These are phyloP conservation scores for Rhizophagus prolifer DNA, from an alignment of 192 early-diverging fungal genomes.

Conservation along the genomic window DNA sequence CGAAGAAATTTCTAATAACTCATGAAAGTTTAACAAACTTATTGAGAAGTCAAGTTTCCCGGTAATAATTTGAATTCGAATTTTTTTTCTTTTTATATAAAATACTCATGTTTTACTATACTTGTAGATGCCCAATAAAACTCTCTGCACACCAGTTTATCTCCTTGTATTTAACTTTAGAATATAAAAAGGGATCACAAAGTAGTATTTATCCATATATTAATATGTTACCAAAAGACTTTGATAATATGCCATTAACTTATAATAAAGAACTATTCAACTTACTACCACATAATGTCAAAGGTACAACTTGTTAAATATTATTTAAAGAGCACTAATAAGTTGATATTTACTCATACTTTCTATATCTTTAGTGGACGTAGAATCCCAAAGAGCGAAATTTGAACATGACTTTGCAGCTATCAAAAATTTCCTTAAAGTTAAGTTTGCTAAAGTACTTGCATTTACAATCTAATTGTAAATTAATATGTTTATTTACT, in stretches of 20 bases:
- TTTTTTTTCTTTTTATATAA: background rate
- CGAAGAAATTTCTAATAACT: conserved; percentile 49
- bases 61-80: conserved; percentile 39
- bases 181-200: conserved; percentile 37
- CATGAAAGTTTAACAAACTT: conserved; percentile 20
- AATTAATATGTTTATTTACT: background rate
- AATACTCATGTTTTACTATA: background rate
- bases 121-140: background rate
- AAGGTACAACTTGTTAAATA: conserved; percentile 32
- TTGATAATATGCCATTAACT: conserved; percentile 53
- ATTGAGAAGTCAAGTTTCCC: conserved; percentile 17
- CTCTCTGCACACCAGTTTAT: conserved; percentile 51
- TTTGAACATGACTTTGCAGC: conserved; percentile 45
- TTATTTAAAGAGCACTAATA: background rate
- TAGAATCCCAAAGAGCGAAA: conserved; percentile 45
- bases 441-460: background rate
- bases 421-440: conserved; percentile 30
- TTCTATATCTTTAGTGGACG: conserved; percentile 37
- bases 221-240: conserved; percentile 50
- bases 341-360: background rate
- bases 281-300: conserved; percentile 41
- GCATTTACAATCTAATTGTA: background rate
- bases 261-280: conserved; percentile 38
- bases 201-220: conserved; percentile 44
- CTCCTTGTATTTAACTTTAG: conserved; percentile 45